Percentiles rank a stretch among this genome's conserved stretches.
phyloP scores from a whole-genome alignment of 208 protist genomes.

The Wallacemonas sp. region DNA sequence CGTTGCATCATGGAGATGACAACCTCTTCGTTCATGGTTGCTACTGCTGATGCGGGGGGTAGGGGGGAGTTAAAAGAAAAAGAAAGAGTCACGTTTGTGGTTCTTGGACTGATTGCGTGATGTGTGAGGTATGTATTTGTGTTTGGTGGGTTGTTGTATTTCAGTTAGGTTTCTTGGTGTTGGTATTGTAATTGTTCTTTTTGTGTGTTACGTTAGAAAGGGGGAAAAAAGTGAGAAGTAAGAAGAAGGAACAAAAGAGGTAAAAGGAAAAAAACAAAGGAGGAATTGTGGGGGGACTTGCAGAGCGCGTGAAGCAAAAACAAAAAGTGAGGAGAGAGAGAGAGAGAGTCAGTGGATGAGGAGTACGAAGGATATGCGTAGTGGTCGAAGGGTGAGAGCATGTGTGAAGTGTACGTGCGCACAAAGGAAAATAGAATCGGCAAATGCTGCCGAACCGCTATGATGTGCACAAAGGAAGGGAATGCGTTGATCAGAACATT shows the following conservation, averaged over 20 bases:
- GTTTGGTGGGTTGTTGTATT: not conserved
- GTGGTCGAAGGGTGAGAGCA: not conserved
- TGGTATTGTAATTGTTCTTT: conserved; percentile 18
- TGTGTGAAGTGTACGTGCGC: not conserved
- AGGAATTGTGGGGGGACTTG: not conserved
- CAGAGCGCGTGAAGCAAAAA: not conserved
- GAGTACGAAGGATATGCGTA: not conserved
- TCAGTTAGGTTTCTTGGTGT: conserved; percentile 3
- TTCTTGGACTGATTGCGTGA: not conserved
- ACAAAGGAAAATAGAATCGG: too few relatives aligned
- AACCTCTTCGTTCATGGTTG: conserved; percentile 7
- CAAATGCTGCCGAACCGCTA: too few relatives aligned
- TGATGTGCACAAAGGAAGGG: not conserved
- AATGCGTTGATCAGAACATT: too few relatives aligned
- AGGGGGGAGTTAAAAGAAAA: too few relatives aligned
- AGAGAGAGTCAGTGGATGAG: not conserved
- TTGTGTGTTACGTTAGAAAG: conserved; percentile 7
- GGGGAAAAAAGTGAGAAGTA: conserved; percentile 17
- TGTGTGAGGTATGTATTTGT: not conserved
- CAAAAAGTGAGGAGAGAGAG: conserved; percentile 5
- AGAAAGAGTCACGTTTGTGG: not conserved
- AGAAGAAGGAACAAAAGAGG: conserved; percentile 1
- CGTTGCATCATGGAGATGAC: conserved; percentile 51
- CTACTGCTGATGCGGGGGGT: not conserved
- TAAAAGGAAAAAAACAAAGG: conserved; percentile 18